Base-by-base conservation (phyloP, 192 early-diverging fungal species). In the Coemansia sp. region DNA sequence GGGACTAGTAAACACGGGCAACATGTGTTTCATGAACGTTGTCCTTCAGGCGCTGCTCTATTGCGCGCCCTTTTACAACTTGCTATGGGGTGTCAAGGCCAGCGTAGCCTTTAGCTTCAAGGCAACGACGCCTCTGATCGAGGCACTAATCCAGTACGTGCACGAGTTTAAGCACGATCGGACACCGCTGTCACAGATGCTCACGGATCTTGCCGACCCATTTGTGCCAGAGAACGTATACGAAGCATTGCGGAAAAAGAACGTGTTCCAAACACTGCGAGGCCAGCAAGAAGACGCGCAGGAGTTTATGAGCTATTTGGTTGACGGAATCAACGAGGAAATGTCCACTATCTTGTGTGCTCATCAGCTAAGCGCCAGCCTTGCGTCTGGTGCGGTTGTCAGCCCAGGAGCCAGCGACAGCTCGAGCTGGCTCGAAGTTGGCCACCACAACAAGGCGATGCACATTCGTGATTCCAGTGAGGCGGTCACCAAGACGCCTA, bases 1-100 rank as follows among this genome's bases (percentile, higher is more conserved):
- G 31, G 98, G 98, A 2, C 86, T 99, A 41, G 89, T 96, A 60
- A 99, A 99, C 77, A 93, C 88, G 57, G 97, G 96, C 34, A 99
- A 99, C 80, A 96, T 92, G 85, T 99, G 98, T 82, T 99, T 95
- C 73, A 94, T 98, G 92, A 99, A 98, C 74, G 93, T 92, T 42
- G 92, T 97, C 61, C 73, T 99, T 39, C 98, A 99, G 85, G 92
- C 97, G 5, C 86, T 99, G 38, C 68, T 95, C 14, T 92, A 98
- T 76, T 96, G 93, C 71, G 84, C 89, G 42, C 97, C 94, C 23
- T 96, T 99, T 70, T 96, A 91, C 85, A 94, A 94, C 72, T 80
- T 96, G 53, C 84, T 98, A 62, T 85, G 80, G 68, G 77, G 76
- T 57, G 86, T 96, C 41, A 82, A 85, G 31, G 73, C 81, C 45